phyloP scores from a whole-genome alignment of 352 stramenopile genomes.

The Phytophthora litchii region DNA sequence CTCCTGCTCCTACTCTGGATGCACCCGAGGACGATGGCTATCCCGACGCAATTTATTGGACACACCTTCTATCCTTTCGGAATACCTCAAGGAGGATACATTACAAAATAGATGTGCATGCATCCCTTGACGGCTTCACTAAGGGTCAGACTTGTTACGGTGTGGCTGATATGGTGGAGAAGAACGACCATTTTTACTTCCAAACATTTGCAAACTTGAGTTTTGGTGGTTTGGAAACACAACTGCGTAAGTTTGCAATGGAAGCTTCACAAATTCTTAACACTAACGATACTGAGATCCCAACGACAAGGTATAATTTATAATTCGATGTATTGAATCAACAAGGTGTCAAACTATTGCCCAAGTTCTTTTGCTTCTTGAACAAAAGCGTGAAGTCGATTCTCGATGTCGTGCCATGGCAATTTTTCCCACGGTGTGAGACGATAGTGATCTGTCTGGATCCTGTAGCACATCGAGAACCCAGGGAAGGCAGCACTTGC shows the following conservation, averaged over 20 bases:
- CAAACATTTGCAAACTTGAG: slow-evolving; percentile 26
- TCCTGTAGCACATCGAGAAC: slow-evolving; percentile 1
- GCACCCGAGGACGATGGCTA: slow-evolving; percentile 29
- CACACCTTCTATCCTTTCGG: slow-evolving; percentile 69
- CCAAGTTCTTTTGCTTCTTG: neutral
- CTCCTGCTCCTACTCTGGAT: slow-evolving; percentile 26
- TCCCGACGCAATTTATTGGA: slow-evolving; percentile 65
- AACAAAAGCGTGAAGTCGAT: neutral
- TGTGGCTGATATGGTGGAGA: slow-evolving; percentile 26
- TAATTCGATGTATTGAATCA: neutral
- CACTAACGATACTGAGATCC: slow-evolving; percentile 8
- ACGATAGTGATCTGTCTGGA: neutral
- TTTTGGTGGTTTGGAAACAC: slow-evolving; percentile 30
- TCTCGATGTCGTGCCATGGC: neutral
- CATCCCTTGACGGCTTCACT: slow-evolving; percentile 37
- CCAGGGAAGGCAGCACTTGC: neutral
- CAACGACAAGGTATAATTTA: slow-evolving; percentile 16
- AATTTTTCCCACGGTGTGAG: no score
- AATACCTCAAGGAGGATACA: slow-evolving; percentile 42
- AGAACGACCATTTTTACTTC: slow-evolving; percentile 34
- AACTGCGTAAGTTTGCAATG: slow-evolving; percentile 31
- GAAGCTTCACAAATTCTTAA: slow-evolving; percentile 27
- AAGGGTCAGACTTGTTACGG: slow-evolving; percentile 67
- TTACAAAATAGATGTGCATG: slow-evolving; percentile 63
- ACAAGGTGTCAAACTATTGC: neutral